These are phyloP conservation scores for Phytophthora hibernalis DNA, from an alignment of 352 stramenopile species.

Conservation along the genomic window DNA sequence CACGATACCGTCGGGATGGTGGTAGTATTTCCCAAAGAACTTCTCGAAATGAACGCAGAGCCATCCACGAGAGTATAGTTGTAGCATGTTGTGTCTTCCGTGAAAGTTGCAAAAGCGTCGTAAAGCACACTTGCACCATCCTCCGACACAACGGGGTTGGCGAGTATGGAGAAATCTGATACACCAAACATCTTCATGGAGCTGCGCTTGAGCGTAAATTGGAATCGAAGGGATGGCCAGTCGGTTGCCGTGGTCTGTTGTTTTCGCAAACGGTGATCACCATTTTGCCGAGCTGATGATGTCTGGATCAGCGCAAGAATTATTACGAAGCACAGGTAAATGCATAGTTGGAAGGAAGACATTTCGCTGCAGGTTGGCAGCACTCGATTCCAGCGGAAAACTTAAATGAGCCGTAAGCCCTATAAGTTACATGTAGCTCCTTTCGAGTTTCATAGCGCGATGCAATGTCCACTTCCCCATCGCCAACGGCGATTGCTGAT, in stretches of 20 bases:
- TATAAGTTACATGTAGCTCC: too few species aligned
- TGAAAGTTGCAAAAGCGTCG: constrained; percentile 19
- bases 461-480: too few species aligned
- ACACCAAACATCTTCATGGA: constrained; percentile 36
- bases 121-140: constrained; percentile 21
- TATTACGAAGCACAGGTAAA: not conserved
- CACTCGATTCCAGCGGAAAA: too few species aligned
- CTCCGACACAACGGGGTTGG: constrained; percentile 21
- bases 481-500: too few species aligned
- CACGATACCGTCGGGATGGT: constrained; percentile 7
- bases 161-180: constrained; percentile 35
- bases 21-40: not conserved
- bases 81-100: constrained; percentile 8
- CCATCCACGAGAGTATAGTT: constrained; percentile 30
- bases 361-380: not conserved
- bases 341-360: not conserved
- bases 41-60: constrained; percentile 17
- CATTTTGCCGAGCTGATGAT: not conserved
- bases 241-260: not conserved
- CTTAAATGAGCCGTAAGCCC: too few species aligned
- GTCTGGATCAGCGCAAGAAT: not conserved
- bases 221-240: constrained; percentile 31
- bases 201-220: constrained; percentile 36
- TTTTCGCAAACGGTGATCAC: not conserved
- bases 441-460: too few species aligned